Conservation (phyloP, 495 filamentous ascomycete species). For the Darksidea phi region DNA sequence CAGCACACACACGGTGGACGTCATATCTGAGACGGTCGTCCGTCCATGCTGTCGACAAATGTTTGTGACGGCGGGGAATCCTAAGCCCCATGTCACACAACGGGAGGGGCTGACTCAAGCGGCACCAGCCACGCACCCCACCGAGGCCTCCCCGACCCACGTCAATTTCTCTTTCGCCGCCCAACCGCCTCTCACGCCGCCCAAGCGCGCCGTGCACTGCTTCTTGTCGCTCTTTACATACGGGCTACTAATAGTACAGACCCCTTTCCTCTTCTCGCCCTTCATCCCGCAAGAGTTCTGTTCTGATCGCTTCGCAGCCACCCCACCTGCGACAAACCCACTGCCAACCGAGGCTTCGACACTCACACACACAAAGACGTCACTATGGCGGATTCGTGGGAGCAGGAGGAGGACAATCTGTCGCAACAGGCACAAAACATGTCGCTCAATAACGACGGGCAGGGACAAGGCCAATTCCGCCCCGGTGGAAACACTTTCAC, state of each 20-base stretch:
- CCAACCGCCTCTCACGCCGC: too few relatives aligned
- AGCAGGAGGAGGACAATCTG: constrained; percentile 88
- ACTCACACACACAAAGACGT: constrained; percentile 23
- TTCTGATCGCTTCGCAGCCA: not conserved
- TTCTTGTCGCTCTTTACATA: too few relatives aligned
- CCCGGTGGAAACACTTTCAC: constrained; percentile 60
- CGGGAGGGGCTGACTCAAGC: constrained; percentile 14
- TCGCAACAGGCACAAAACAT: constrained; percentile 72
- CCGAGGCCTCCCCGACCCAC: not conserved
- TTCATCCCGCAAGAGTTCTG: not conserved
- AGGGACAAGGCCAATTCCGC: constrained; percentile 1
- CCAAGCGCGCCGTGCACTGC: too few relatives aligned
- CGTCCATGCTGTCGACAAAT: not conserved
- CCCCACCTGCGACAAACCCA: not conserved
- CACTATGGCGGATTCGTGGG: constrained; percentile 90
- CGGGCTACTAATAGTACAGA: too few relatives aligned
- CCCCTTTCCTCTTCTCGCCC: not conserved
- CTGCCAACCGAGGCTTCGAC: not conserved
- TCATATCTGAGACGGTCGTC: not conserved
- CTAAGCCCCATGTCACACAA: constrained; percentile 11
- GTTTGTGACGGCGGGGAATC: constrained; percentile 13
- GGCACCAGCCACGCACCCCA: constrained; percentile 23
- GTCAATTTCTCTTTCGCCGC: not conserved
- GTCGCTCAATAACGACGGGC: constrained; percentile 61
- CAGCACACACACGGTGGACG: not conserved